These are phyloP conservation scores for Citropsis articulata DNA, from an alignment of 345 rosid species.

Conservation along the genomic window DNA sequence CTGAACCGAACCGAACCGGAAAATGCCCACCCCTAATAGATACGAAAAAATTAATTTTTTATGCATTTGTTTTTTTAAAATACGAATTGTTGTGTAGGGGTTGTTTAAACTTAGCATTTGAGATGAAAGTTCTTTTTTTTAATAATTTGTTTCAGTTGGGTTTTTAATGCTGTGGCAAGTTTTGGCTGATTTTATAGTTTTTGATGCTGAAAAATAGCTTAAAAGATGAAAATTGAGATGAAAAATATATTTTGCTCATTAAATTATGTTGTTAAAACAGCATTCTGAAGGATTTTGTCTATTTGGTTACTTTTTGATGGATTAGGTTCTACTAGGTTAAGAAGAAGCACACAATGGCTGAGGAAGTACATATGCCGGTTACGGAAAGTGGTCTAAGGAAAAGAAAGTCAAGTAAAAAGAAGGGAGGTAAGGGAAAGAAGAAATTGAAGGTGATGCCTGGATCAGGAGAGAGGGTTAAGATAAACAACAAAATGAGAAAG, in stretches of 20 bases:
- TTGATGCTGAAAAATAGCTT: neutral
- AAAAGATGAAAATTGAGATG: neutral
- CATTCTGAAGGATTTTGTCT: neutral
- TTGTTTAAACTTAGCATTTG: neutral
- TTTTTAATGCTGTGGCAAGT: neutral
- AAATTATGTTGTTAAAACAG: neutral
- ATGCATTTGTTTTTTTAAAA: neutral
- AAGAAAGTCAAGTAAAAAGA: slow-evolving; percentile 53
- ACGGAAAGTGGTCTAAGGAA: slow-evolving; percentile 31
- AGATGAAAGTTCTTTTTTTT: neutral
- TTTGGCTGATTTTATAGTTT: neutral
- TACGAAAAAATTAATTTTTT: neutral
- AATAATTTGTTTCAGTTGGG: neutral
- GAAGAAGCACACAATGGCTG: slow-evolving; percentile 29
- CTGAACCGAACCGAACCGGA: no score
- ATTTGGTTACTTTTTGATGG: neutral
- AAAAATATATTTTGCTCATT: neutral
- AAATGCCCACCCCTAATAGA: no score
- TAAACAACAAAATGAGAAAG: slow-evolving; percentile 49
- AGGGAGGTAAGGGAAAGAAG: slow-evolving; percentile 44
- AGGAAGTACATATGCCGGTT: slow-evolving; percentile 30
- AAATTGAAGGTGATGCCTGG: slow-evolving; percentile 33
- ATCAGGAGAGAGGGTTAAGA: slow-evolving; percentile 42
- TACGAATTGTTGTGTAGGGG: neutral
- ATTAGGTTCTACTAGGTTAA: neutral